Evolutionary conservation across 2,329 filamentous ascomycete genomes (phyloP).

Genomic region (Cladophialophora yegresii): DNA sequence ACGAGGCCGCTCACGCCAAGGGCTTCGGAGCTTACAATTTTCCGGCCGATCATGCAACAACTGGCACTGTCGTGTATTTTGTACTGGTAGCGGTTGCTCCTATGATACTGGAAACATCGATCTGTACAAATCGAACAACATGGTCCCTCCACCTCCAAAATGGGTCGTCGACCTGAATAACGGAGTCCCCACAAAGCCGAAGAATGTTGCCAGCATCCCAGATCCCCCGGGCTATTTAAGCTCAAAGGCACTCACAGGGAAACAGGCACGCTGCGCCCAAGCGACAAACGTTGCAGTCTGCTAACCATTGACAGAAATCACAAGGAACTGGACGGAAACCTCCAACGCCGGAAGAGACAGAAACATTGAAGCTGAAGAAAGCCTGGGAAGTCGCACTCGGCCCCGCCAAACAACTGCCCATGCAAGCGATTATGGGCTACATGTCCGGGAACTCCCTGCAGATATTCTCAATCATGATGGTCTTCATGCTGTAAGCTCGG

Average conservation of each 20-base stretch:
- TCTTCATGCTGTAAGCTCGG: conserved; percentile 68
- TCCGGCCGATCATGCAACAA: conserved; percentile 9
- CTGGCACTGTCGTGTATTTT: neutral
- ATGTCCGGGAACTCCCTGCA: conserved; percentile 98
- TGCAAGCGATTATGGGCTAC: conserved; percentile 99
- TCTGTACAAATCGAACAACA: conserved; percentile 18
- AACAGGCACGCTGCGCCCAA: conserved; percentile 45
- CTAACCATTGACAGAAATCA: conserved; percentile 34
- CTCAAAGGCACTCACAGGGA: conserved; percentile 56
- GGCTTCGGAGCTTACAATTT: conserved; percentile 5
- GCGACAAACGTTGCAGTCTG: neutral
- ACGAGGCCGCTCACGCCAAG: conserved; percentile 4
- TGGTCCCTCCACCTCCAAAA: conserved; percentile 60
- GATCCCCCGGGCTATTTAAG: conserved; percentile 85
- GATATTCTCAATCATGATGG: conserved; percentile 99
- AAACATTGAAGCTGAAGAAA: conserved; percentile 95
- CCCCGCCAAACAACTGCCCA: conserved; percentile 89
- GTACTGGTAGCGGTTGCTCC: neutral
- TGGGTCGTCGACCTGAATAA: conserved; percentile 83
- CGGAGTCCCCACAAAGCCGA: conserved; percentile 66
- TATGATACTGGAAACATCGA: neutral
- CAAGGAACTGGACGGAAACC: conserved; percentile 37
- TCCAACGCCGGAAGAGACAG: conserved; percentile 69
- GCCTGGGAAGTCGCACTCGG: conserved; percentile 96
- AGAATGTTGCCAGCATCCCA: conserved; percentile 64